A percentile compares a stretch with the other conserved stretches of the same genome.
Conservation (phyloP, 1,139 yeast species). For the Hanseniaspora gamundiae region DNA sequence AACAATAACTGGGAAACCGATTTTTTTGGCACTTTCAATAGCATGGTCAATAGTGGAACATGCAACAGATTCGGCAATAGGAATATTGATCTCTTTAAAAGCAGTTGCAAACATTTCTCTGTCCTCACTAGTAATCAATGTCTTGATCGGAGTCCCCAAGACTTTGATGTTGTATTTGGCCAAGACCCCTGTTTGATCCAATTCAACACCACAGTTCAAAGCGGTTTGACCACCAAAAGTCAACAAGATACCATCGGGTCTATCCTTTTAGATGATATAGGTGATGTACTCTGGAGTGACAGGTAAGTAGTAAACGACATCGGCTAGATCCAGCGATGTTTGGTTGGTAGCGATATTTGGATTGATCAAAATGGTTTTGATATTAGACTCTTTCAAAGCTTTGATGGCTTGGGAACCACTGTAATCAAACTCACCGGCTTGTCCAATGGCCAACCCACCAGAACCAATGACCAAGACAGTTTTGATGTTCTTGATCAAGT, state of each 20-base stretch:
- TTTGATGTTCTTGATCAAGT: constrained; percentile 64
- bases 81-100: constrained; percentile 82
- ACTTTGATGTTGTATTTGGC: constrained; percentile 88
- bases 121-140: constrained; percentile 93
- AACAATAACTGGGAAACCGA: constrained; percentile 94
- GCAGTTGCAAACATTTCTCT: constrained; percentile 94
- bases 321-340: constrained; percentile 91
- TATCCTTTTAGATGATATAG: constrained; percentile 87
- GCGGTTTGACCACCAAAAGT: constrained; percentile 99
- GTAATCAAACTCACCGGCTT: constrained; percentile 98
- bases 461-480: constrained; percentile 92
- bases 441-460: constrained; percentile 96
- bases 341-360: constrained; percentile 98
- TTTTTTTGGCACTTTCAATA: constrained; percentile 66
- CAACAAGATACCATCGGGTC: constrained; percentile 87
- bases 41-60: constrained; percentile 92
- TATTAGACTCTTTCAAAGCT: constrained; percentile 85
- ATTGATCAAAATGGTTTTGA: constrained; percentile 74
- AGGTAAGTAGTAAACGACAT: constrained; percentile 88
- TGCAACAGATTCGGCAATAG: constrained; percentile 93
- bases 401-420: constrained; percentile 97
- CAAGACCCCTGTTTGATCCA: constrained; percentile 87
- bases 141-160: constrained; percentile 90
- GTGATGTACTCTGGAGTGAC: constrained; percentile 94
- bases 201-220: constrained; percentile 86